phyloP scores from a whole-genome alignment of 371 early-diverging fungal species.

The Saksenaea oblongispora region DNA sequence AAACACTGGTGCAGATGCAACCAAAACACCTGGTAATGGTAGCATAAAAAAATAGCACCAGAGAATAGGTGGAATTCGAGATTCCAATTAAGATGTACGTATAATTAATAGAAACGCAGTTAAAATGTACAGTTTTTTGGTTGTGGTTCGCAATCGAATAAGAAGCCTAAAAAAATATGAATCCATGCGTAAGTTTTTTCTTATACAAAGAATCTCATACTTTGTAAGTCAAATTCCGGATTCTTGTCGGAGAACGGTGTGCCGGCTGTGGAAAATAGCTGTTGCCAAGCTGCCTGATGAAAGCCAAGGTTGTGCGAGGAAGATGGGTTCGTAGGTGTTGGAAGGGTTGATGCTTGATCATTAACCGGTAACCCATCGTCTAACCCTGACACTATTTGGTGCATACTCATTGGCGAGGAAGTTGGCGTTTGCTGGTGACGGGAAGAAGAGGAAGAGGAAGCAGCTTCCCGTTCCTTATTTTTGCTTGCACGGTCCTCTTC shows the following conservation, averaged over 20 bases:
- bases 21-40: no score
- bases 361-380: background rate
- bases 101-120: background rate
- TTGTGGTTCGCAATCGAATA: background rate
- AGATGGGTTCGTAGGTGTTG: slow-evolving; percentile 10
- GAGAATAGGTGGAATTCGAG: no score
- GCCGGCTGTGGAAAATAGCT: slow-evolving; percentile 39
- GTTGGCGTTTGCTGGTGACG: background rate
- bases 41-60: no score
- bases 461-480: background rate
- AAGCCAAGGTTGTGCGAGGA: background rate
- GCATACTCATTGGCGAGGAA: slow-evolving; percentile 27
- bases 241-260: slow-evolving; percentile 32
- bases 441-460: background rate
- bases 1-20: no score
- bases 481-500: slow-evolving; percentile 4
- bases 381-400: slow-evolving; percentile 19
- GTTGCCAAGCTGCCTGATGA: slow-evolving; percentile 36
- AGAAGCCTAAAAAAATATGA: background rate
- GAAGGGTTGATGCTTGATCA: background rate
- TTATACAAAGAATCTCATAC: background rate
- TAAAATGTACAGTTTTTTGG: background rate
- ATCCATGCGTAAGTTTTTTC: background rate
- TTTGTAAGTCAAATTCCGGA: slow-evolving; percentile 17
- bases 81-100: no score